Evolutionary conservation across 1,284 basidiomycete species (phyloP).

Genomic region (Earliella scabrosa): DNA sequence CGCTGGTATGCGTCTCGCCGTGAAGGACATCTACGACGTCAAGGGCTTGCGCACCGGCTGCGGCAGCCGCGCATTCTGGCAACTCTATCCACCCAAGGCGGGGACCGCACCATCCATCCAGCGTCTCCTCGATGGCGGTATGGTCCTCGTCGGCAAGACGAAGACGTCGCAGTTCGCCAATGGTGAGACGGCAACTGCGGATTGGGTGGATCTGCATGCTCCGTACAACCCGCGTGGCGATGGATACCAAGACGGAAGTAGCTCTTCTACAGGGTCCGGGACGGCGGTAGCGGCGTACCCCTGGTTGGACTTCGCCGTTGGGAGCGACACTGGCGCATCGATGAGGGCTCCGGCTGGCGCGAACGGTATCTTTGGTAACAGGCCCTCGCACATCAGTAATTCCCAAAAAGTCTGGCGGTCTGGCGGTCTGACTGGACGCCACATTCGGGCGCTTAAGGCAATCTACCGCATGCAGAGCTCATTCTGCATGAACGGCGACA

Average conservation of each 20-base stretch:
- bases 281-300: slow-evolving; percentile 42
- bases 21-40: slow-evolving; percentile 40
- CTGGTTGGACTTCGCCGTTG: slow-evolving; percentile 46
- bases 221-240: slow-evolving; percentile 60
- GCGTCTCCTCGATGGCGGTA: slow-evolving; percentile 50
- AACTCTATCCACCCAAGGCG: slow-evolving; percentile 36
- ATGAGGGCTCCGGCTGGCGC: slow-evolving; percentile 46
- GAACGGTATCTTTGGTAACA: slow-evolving; percentile 44
- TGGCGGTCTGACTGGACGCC: too few species aligned
- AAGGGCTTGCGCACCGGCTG: slow-evolving; percentile 35
- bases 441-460: too few species aligned
- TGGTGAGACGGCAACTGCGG: slow-evolving; percentile 54
- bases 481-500: too few species aligned
- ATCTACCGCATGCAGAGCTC: too few species aligned
- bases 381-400: slow-evolving; percentile 39
- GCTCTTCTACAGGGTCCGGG: slow-evolving; percentile 45
- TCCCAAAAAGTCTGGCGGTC: too few species aligned
- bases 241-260: slow-evolving; percentile 49
- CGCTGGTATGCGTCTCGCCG: slow-evolving; percentile 35
- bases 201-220: slow-evolving; percentile 55
- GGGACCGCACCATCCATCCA: slow-evolving; percentile 48
- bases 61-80: slow-evolving; percentile 37
- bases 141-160: slow-evolving; percentile 54
- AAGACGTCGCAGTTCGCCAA: slow-evolving; percentile 62
- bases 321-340: slow-evolving; percentile 47